Evolutionary conservation across 257 asterid species (phyloP).

Genomic region (Nicotiana obtusifolia): DNA sequence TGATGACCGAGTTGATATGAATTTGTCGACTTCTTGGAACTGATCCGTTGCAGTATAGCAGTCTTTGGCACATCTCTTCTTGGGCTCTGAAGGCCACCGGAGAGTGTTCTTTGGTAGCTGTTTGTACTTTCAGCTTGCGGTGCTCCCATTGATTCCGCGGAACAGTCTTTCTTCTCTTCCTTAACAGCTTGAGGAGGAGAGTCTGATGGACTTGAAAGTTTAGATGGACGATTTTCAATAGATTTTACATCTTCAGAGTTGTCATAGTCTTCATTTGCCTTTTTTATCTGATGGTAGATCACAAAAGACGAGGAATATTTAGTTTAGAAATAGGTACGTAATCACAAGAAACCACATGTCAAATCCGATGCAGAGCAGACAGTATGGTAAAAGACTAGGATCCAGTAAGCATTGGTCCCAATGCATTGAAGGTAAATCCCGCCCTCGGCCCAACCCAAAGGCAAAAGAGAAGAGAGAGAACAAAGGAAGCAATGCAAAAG

Average conservation of each 20-base stretch:
- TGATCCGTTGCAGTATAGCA: slow-evolving; percentile 62
- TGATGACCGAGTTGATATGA: slow-evolving; percentile 83
- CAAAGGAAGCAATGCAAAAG: background rate
- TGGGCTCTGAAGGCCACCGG: slow-evolving; percentile 89
- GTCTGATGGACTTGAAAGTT: slow-evolving; percentile 22
- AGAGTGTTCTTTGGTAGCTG: slow-evolving; percentile 64
- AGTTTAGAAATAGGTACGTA: background rate
- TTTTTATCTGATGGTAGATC: slow-evolving; percentile 43
- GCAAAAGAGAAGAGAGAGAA: background rate
- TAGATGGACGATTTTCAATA: slow-evolving; percentile 15
- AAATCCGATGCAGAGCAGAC: background rate
- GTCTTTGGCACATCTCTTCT: slow-evolving; percentile 60
- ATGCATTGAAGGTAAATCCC: background rate
- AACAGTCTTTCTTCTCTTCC: slow-evolving; percentile 23
- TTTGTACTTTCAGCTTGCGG: slow-evolving; percentile 23
- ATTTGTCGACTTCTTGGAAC: slow-evolving; percentile 64
- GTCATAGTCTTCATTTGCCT: slow-evolving; percentile 61
- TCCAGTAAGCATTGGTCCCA: background rate
- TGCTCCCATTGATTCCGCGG: slow-evolving; percentile 27
- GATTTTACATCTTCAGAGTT: slow-evolving; percentile 22
- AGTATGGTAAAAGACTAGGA: background rate
- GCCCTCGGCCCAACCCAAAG: background rate
- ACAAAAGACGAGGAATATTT: background rate
- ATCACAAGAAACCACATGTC: background rate
- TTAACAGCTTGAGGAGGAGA: slow-evolving; percentile 22